A percentile compares a stretch with the other conserved stretches of the same genome.
Conservation (phyloP, 768 basidiomycete genomes). For the Boletus tomentosulus region DNA sequence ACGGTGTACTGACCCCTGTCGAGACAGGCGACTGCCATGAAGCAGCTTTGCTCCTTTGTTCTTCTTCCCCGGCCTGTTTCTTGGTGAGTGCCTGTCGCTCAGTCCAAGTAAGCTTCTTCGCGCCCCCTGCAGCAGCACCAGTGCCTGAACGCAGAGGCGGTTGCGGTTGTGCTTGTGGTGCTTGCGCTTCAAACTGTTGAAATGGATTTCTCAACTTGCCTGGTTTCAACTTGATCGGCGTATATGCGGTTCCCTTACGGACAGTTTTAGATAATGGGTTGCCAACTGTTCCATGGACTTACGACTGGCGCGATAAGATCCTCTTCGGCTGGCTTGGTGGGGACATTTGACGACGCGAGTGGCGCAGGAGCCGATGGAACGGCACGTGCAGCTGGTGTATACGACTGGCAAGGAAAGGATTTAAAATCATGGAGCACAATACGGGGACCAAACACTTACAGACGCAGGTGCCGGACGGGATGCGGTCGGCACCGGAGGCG, state of each 20-base stretch:
- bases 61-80: constrained; percentile 79
- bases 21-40: constrained; percentile 40
- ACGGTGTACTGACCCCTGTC: constrained; percentile 33
- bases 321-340: constrained; percentile 69
- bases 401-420: constrained; percentile 11
- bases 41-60: constrained; percentile 56
- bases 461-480: constrained; percentile 38
- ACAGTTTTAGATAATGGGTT: not conserved
- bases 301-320: constrained; percentile 80
- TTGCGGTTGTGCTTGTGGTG: constrained; percentile 30
- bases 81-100: constrained; percentile 91
- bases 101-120: constrained; percentile 89
- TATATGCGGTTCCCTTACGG: constrained; percentile 73
- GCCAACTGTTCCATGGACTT: constrained; percentile 9
- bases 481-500: constrained; percentile 42
- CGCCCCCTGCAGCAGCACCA: constrained; percentile 27
- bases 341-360: constrained; percentile 42
- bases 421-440: not conserved
- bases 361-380: constrained; percentile 33
- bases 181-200: constrained; percentile 52
- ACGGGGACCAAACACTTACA: constrained; percentile 23
- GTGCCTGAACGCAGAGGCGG: constrained; percentile 22
- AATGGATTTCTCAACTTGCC: constrained; percentile 88
- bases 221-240: constrained; percentile 82
- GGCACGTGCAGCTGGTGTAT: constrained; percentile 25